Conservation (phyloP, 1,284 basidiomycete species). For the Fistulina hepatica region DNA sequence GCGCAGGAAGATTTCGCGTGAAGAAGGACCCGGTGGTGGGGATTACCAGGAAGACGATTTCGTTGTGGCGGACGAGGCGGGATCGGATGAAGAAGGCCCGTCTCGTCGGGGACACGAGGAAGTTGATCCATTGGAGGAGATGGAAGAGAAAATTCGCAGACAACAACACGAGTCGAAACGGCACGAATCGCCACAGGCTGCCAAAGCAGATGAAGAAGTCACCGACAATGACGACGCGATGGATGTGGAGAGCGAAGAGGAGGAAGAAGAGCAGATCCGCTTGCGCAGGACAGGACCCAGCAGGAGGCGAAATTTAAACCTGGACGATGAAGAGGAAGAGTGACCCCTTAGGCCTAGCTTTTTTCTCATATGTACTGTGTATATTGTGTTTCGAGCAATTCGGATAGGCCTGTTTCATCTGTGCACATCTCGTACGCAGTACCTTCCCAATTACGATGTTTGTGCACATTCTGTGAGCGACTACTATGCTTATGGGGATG, state of each 20-base stretch:
- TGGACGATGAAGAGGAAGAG: not conserved
- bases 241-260: conserved; percentile 1
- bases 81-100: conserved; percentile 23
- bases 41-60: conserved; percentile 80
- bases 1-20: conserved; percentile 27
- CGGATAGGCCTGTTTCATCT: too few species aligned
- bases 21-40: conserved; percentile 27
- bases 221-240: conserved; percentile 24
- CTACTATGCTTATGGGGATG: too few species aligned
- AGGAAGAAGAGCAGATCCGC: conserved; percentile 15
- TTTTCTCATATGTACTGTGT: too few species aligned
- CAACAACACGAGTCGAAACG: conserved; percentile 15
- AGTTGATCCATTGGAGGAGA: conserved; percentile 43
- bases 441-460: too few species aligned
- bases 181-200: conserved; percentile 6
- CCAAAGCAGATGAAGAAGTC: conserved; percentile 21
- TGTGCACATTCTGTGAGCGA: too few species aligned
- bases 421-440: too few species aligned
- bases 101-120: conserved; percentile 28
- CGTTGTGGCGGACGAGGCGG: conserved; percentile 60
- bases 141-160: conserved; percentile 38
- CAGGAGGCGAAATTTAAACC: conserved; percentile 70
- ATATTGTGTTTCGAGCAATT: too few species aligned
- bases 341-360: too few species aligned
- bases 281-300: conserved; percentile 23